Base-by-base conservation (phyloP, 495 filamentous ascomycete species). In the Pseudoneurospora amorphoporcata region DNA sequence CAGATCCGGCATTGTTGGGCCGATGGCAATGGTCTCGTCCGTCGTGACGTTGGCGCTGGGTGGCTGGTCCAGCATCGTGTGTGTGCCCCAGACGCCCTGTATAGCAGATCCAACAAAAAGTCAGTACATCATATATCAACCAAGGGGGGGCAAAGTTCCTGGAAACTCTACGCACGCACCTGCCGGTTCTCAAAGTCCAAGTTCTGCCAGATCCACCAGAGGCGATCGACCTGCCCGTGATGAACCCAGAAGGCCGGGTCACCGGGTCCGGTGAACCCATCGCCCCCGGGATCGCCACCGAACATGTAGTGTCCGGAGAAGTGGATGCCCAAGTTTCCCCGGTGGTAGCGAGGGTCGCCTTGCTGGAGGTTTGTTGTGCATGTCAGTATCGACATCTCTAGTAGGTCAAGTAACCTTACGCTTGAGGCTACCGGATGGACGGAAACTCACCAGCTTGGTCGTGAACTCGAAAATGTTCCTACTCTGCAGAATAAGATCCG, bases 191-290 rank as follows among this genome's bases (percentile, higher is more conserved):
- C 73, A 35, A 80, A 73, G 73, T 91, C 85, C 72, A 86, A 76
- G 68, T 83, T 86, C 80, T 92, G 90, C 90, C 91, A 92, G 19
- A 88, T 87, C 86, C 88, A 90, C 84, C 86, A 92, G 4, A 88
- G 68, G 4, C 88, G 87, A 77, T 92, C 90, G 53, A 92, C 82
- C 83, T 86, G 85, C 19, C 80, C 84, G 78, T 92, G 90, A 79
- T 92, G 90, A 35, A 89, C 83, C 77, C 82, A 92, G 81, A 92
- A 92, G n/a, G 81, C 84, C 3, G 90, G 90, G 70, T 92, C 90
- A 19, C 88, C 88, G 7, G 89, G 87, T 8, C 84, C 88, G 10
- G 79, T 82, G 71, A 81, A 89, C 40, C 88, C 75, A 79, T 91
- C 90, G 14, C 73, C 71, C 1, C 84, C 86, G 0, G 87, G 78